A percentile compares a stretch with the other conserved stretches of the same genome.
Evolutionary conservation across 1,139 yeast genomes (phyloP).

Genomic region (Hyphopichia khmerensis): DNA sequence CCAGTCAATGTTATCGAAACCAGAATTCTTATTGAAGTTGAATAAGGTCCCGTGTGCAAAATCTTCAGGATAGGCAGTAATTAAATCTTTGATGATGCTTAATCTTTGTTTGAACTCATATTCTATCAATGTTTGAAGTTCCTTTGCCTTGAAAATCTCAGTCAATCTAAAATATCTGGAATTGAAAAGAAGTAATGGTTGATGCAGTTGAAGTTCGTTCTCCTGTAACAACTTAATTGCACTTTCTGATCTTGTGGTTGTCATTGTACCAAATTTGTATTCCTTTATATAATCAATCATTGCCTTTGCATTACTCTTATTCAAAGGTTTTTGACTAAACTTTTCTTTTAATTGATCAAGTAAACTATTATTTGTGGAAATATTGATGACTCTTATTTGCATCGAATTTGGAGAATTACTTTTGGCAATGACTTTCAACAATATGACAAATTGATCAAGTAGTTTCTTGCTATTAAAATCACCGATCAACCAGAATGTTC

Average conservation of each 20-base stretch:
- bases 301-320: neutral
- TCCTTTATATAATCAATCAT: neutral
- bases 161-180: slow-evolving; percentile 41
- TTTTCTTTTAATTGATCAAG: neutral
- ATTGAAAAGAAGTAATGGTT: slow-evolving; percentile 36
- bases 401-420: slow-evolving; percentile 16
- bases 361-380: slow-evolving; percentile 8
- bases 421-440: slow-evolving; percentile 26
- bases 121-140: slow-evolving; percentile 28
- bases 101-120: slow-evolving; percentile 39
- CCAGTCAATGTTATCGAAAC: slow-evolving; percentile 34
- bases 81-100: slow-evolving; percentile 26
- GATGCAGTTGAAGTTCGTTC: slow-evolving; percentile 33
- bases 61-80: slow-evolving; percentile 28
- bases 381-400: slow-evolving; percentile 37
- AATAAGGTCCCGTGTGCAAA: slow-evolving; percentile 20
- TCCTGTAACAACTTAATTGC: slow-evolving; percentile 15
- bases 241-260: neutral
- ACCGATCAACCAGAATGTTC: slow-evolving; percentile 58
- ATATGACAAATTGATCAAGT: slow-evolving; percentile 40
- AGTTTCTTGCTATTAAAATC: slow-evolving; percentile 40
- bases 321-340: slow-evolving; percentile 1
- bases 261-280: neutral
- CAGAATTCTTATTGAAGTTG: slow-evolving; percentile 17
- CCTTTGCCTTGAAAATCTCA: slow-evolving; percentile 15